Evolutionary conservation across 2,329 filamentous ascomycete species (phyloP), one percentile per base, ranked within the genome.

Genomic region (Fusarium circinatum): DNA sequence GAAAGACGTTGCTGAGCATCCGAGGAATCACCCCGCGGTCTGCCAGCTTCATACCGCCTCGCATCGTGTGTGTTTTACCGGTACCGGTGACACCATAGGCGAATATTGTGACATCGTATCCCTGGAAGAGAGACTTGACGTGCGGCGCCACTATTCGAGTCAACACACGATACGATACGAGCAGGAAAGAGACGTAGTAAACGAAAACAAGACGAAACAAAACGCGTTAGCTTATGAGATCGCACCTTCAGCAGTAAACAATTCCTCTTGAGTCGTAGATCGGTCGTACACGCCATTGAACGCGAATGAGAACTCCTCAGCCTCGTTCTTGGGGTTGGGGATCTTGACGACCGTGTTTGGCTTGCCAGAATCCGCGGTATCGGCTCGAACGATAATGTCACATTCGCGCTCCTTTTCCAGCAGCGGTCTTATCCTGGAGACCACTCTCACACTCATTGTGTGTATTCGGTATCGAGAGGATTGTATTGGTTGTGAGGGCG

Each of bases 41-140:
- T 10, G 93, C 92, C 62, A 98, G 87, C 80, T 93, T 93, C 82
- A 97, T 90, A 44, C 95, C 95, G 74, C 95, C 95, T 73, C 95
- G 92, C 95, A 98, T 98, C 6, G 95, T 98, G 83, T 98, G 94
- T 68, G 95, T 98, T 84, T 98, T 98, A 63, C 95, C 95, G 1
- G 95, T 97, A 52, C 95, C 95, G 1, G 95, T 98, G 68, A 96
- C 94, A 69, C 95, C 95, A 81, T 98, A 98, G 34, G 95, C 95
- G 80, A 98, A 98, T 65, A 98, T 90, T 17, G 94, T 97, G 47
- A 96, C 90, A 83, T 97, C 94, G 80, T 94, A 91, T 65, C 94
- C 96, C 83, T 92, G 92, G 84, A 98, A 98, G 15, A 98, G 90
- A 62, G 96, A 93, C 82, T 98, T 98, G 72, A 98, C 87, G 57